Evolutionary conservation across 129 eudicot genomes (phyloP).

Genomic region (Smallanthus sonchifolius): DNA sequence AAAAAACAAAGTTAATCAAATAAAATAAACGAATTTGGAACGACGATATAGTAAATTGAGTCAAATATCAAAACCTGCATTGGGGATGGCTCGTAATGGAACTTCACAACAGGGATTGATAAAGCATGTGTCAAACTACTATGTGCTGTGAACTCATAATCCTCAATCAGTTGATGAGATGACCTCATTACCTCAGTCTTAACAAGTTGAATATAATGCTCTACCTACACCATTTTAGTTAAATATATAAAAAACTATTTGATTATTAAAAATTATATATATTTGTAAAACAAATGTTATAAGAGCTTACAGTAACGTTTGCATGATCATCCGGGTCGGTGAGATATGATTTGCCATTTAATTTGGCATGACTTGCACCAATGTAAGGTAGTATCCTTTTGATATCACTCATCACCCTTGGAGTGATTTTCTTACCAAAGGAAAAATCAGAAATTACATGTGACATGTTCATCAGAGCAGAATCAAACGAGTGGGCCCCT

Average conservation of each 20-base stretch:
- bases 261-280: neutral
- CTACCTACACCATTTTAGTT: slow-evolving; percentile 54
- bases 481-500: slow-evolving; percentile 87
- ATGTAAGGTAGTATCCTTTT: slow-evolving; percentile 64
- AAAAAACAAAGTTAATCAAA: neutral
- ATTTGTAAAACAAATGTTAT: neutral
- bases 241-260: neutral
- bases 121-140: slow-evolving; percentile 81
- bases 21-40: neutral
- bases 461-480: slow-evolving; percentile 87
- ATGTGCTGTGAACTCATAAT: slow-evolving; percentile 90
- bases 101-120: slow-evolving; percentile 73
- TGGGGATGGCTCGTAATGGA: slow-evolving; percentile 81
- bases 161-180: slow-evolving; percentile 67
- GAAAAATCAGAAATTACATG: slow-evolving; percentile 65
- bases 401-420: slow-evolving; percentile 65
- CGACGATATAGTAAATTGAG: neutral
- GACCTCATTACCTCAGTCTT: slow-evolving; percentile 84
- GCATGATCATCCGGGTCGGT: slow-evolving; percentile 58
- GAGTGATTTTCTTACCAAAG: slow-evolving; percentile 70
- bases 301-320: slow-evolving; percentile 73
- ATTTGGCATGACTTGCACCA: slow-evolving; percentile 69
- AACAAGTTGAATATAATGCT: slow-evolving; percentile 89
- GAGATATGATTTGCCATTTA: slow-evolving; percentile 58
- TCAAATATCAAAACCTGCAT: slow-evolving; percentile 65